Base-by-base conservation (phyloP, 2,329 filamentous ascomycete genomes). In the Tetracladium maxilliforme region DNA sequence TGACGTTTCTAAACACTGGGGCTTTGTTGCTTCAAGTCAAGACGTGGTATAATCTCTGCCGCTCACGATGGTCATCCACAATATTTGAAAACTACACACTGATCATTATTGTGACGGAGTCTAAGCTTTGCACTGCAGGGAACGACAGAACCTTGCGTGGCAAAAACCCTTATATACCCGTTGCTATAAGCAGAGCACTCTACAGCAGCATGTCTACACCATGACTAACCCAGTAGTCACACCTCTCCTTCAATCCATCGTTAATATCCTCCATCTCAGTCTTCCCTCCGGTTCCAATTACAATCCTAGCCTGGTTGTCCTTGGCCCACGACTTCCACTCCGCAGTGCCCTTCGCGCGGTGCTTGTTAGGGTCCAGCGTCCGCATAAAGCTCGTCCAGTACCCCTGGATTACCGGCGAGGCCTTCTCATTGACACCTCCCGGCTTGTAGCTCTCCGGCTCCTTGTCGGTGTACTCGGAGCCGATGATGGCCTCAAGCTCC, bases 381-480 rank as follows among this genome's bases (percentile, higher is more conserved):
- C 64, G 52, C 31, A 86, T 70, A 41, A 86, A 86, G 34, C 70
- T 79, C 2, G 70, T 67, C 75, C 76, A 84, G 45, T 83, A 86
- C 0, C 58, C 62, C 39, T 81, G 73, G 15, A 78, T 62, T 0
- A 76, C 48, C 0, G 64, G 56, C 2, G 77, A 58, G 6, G 77
- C 68, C 0, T 42, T 41, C 2, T 52, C 60, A 34, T 83, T 82
- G 10, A 48, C 46, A 10, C 51, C 53, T 4, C 52, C 55, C 1
- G 51, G 41, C 6, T 44, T 43, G 36, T 81, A 82, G 23, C 64
- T 72, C 3, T 41, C 39, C 0, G 74, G 73, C 2, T 59, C 46
- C 0, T 33, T 40, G 5, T 51, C 49, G 4, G 62, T 55, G 39
- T 74, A 64, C 4, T 58, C 50, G 0, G 70, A 65, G 0, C 77